These are phyloP conservation scores for Furcasterigmium furcatum DNA, from an alignment of 2,329 filamentous ascomycete species.

Conservation along the genomic window DNA sequence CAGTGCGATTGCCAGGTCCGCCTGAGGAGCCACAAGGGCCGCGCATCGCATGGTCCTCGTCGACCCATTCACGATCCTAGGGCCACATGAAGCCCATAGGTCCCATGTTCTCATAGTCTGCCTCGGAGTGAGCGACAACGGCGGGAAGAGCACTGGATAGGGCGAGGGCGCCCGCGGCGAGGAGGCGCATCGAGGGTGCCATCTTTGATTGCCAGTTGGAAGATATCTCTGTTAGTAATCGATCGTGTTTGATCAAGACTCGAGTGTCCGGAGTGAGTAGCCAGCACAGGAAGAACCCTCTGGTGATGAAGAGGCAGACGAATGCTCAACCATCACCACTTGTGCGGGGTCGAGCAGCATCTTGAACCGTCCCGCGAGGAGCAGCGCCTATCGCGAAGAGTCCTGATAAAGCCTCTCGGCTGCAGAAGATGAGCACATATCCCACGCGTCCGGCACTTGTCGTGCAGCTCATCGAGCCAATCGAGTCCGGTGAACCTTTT, in stretches of 20 bases:
- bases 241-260: not conserved
- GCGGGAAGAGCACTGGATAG: not conserved
- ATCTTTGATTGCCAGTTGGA: no score
- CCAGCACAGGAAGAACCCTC: no score
- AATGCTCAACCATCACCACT: no score
- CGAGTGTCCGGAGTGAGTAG: no score
- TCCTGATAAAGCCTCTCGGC: no score
- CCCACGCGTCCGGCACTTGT: not conserved
- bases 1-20: constrained; percentile 1
- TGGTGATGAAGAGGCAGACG: no score
- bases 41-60: not conserved
- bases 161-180: not conserved
- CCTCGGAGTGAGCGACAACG: not conserved
- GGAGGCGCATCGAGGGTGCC: not conserved
- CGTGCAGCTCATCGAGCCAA: not conserved
- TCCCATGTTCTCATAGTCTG: constrained; percentile 4
- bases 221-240: no score
- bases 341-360: no score
- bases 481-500: not conserved
- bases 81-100: constrained; percentile 5
- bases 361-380: no score
- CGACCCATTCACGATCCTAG: constrained; percentile 1
- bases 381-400: no score
- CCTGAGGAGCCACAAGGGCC: not conserved
- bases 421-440: no score